A percentile compares a stretch with the other conserved stretches of the same genome.
These are phyloP conservation scores for Aspergillus fischeri DNA, from an alignment of 2,329 filamentous ascomycete species.

Conservation along the genomic window DNA sequence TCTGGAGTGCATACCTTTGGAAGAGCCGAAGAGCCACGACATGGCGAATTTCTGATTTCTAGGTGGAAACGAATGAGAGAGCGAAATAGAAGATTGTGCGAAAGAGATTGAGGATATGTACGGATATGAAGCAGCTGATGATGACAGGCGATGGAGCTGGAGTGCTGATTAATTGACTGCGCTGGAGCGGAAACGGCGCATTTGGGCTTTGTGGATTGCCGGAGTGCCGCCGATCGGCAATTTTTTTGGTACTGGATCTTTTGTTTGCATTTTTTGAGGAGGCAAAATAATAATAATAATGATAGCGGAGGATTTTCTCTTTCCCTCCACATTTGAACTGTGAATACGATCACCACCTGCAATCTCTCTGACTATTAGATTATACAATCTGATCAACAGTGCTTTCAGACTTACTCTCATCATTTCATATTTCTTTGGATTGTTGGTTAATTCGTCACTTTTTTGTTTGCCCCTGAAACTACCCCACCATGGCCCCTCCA, in stretches of 20 bases:
- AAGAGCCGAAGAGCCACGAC: conserved; percentile 36
- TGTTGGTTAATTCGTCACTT: conserved; percentile 1
- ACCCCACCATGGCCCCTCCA: conserved; percentile 49
- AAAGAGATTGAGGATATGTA: background rate
- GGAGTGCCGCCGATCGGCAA: conserved; percentile 13
- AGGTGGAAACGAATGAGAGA: background rate
- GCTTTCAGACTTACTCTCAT: no score
- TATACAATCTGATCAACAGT: background rate
- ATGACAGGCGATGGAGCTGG: background rate
- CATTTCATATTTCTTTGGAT: background rate
- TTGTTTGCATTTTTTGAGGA: conserved; percentile 9
- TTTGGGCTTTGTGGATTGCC: conserved; percentile 16
- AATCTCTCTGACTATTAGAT: background rate
- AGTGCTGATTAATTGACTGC: conserved; percentile 17
- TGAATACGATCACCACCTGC: background rate
- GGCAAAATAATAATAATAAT: background rate
- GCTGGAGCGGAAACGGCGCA: conserved; percentile 14
- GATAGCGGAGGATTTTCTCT: conserved; percentile 6
- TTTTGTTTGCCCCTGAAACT: conserved; percentile 19
- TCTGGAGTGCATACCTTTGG: conserved; percentile 23
- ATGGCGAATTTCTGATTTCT: conserved; percentile 14
- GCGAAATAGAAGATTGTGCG: background rate
- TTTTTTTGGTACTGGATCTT: conserved; percentile 12
- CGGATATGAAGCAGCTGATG: background rate
- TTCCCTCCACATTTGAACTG: conserved; percentile 7